These are phyloP conservation scores for Alloascoidea africana DNA, from an alignment of 805 yeast genomes.

Conservation along the genomic window DNA sequence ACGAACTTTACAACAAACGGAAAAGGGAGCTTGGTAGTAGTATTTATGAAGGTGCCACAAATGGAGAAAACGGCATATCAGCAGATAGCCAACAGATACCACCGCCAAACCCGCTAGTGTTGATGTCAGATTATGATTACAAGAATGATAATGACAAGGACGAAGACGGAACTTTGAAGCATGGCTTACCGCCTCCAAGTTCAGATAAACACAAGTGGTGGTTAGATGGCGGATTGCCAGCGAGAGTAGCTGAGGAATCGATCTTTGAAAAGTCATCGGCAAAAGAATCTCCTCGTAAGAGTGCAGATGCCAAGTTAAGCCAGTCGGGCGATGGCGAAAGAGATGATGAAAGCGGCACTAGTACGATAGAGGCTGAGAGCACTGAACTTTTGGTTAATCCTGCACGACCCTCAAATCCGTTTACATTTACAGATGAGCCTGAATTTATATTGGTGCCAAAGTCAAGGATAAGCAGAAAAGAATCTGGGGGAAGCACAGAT, in stretches of 20 bases:
- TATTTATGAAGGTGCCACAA: too few relatives aligned
- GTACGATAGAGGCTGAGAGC: constrained; percentile 25
- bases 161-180: constrained; percentile 4
- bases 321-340: constrained; percentile 8
- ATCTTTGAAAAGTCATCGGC: constrained; percentile 13
- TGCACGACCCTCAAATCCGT: constrained; percentile 56
- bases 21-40: constrained; percentile 26
- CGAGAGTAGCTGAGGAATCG: constrained; percentile 39
- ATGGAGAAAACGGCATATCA: background rate
- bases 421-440: constrained; percentile 32
- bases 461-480: too few relatives aligned
- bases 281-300: background rate
- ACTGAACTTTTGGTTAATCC: constrained; percentile 50
- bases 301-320: too few relatives aligned
- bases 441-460: too few relatives aligned
- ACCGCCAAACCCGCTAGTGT: background rate
- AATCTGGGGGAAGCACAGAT: too few relatives aligned
- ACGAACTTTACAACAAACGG: constrained; percentile 39
- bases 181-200: constrained; percentile 75
- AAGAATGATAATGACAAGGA: background rate
- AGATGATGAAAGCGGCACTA: too few relatives aligned
- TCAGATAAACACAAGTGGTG: constrained; percentile 82
- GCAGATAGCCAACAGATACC: background rate
- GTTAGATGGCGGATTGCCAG: constrained; percentile 65
- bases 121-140: background rate